Percentiles rank a stretch among this genome's conserved stretches.
Conservation (phyloP, 1,139 yeast species). For the Saccharomyces hybrid region DNA sequence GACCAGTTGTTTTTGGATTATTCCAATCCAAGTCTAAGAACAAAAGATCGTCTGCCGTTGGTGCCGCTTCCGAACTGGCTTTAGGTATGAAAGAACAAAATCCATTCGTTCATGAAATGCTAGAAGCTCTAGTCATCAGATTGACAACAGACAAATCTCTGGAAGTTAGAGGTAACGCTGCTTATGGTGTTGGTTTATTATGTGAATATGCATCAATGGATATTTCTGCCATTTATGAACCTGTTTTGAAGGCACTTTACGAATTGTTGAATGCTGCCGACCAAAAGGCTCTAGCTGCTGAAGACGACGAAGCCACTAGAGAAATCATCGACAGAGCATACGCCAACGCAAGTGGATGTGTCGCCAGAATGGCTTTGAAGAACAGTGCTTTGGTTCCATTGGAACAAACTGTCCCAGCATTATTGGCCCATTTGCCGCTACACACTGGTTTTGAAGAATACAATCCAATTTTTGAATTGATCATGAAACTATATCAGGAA, state of each 20-base stretch:
- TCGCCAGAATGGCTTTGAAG: conserved; percentile 80
- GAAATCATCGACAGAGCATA: conserved; percentile 78
- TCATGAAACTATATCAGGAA: conserved; percentile 61
- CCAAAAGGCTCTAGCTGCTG: conserved; percentile 48
- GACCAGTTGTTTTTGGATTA: conserved; percentile 54
- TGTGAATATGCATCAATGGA: conserved; percentile 55
- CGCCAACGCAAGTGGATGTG: conserved; percentile 97
- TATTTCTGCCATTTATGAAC: conserved; percentile 55
- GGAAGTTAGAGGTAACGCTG: conserved; percentile 92
- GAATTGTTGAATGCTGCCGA: conserved; percentile 74
- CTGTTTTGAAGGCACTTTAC: conserved; percentile 68
- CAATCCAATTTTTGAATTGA: conserved; percentile 76
- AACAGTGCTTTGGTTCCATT: conserved; percentile 69
- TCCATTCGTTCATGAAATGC: conserved; percentile 60
- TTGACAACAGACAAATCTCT: conserved; percentile 69
- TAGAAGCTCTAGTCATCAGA: conserved; percentile 60
- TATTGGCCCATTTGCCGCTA: conserved; percentile 76
- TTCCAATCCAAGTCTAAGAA: conserved; percentile 56
- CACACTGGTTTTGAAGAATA: conserved; percentile 88
- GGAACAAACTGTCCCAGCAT: conserved; percentile 67
- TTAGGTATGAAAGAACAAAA: conserved; percentile 64
- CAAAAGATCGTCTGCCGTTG: conserved; percentile 79
- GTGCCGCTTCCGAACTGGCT: conserved; percentile 84
- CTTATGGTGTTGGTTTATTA: conserved; percentile 87
- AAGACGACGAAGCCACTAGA: conserved; percentile 68